Evolutionary conservation across 495 filamentous ascomycete genomes (phyloP), one percentile per base, ranked within the genome.

Genomic region (Xylaria intraflava): DNA sequence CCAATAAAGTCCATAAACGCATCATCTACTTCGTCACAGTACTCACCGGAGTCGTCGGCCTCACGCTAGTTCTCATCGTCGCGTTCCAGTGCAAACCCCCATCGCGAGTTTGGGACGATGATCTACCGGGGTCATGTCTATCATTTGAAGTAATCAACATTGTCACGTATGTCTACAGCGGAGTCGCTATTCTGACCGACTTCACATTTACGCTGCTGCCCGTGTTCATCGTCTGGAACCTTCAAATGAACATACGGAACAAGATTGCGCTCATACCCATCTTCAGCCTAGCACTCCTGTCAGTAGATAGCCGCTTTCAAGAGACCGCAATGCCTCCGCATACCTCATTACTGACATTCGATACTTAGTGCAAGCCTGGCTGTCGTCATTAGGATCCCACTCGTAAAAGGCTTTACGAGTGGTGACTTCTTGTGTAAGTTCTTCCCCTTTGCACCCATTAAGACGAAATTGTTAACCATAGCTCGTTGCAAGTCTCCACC

Each of bases 141-240:
- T 30, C 59, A 10, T 43, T 30, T 19, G 1, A 17, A 0, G 40
- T 69, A 23, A 19, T 64, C 8, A 48, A 61, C 44, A 59, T 59
- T 19, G 51, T 62, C 9, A 31, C 53, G 10, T 65, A 68, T 46
- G 33, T 64, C 2, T 62, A 60, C 41, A 61, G 60, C 12, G 62
- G 44, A 22, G 46, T 68, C 36, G 64, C 54, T 36, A 59, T 66
- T 16, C 31, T 65, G n/a, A 61, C 61, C 2, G 66, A 73, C 23
- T 66, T 65, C 45, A 65, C 51, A 14, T 65, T 72, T 36, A 63
- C 62, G 8, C 39, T 72, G 6, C 45, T 72, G 23, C 70, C 70
- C 0, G 61, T 64, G 1, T 68, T 61, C 39, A 55, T 71, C 35
- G 52, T 73, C 5, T 65, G 49, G 46, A 53, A 59, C 17, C 55